Evolutionary conservation across 805 yeast genomes (phyloP).

Genomic region (Barnettozyma wickerhamii): DNA sequence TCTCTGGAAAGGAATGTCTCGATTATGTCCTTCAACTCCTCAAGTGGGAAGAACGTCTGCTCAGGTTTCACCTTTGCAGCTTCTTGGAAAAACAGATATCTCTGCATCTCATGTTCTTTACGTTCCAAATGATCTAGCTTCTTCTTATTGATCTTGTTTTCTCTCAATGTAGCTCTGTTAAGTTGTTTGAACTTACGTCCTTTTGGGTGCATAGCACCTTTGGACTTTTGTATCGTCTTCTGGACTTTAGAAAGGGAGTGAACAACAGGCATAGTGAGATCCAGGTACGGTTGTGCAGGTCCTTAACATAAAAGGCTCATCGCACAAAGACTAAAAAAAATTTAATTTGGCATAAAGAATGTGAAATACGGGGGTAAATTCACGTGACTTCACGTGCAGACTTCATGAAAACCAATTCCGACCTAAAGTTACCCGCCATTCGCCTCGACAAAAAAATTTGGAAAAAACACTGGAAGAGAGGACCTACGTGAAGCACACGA

Average conservation of each 20-base stretch:
- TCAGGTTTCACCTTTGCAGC: slow-evolving; percentile 41
- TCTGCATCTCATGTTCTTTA: slow-evolving; percentile 54
- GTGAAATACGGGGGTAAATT: too few species aligned
- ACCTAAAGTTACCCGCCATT: background rate
- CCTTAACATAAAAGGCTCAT: background rate
- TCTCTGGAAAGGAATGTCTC: slow-evolving; percentile 62
- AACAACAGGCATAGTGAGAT: slow-evolving; percentile 54
- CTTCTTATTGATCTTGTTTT: slow-evolving; percentile 58
- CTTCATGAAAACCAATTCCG: too few species aligned
- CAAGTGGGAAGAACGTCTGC: slow-evolving; percentile 41
- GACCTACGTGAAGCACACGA: background rate
- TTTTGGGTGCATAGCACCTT: slow-evolving; percentile 70
- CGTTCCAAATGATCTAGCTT: slow-evolving; percentile 55
- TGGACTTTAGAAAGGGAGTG: slow-evolving; percentile 64
- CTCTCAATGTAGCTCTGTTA: slow-evolving; percentile 83
- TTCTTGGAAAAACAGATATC: slow-evolving; percentile 58
- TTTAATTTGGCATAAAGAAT: slow-evolving; percentile 6
- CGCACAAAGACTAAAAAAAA: slow-evolving; percentile 6
- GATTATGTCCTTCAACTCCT: slow-evolving; percentile 58
- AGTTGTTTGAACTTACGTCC: slow-evolving; percentile 86
- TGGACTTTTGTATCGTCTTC: slow-evolving; percentile 51
- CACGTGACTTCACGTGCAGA: too few species aligned
- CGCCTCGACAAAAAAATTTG: background rate
- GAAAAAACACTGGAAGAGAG: slow-evolving; percentile 1
- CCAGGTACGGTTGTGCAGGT: background rate